phyloP scores from a whole-genome alignment of 805 yeast genomes.

The Priceomyces castillae region DNA sequence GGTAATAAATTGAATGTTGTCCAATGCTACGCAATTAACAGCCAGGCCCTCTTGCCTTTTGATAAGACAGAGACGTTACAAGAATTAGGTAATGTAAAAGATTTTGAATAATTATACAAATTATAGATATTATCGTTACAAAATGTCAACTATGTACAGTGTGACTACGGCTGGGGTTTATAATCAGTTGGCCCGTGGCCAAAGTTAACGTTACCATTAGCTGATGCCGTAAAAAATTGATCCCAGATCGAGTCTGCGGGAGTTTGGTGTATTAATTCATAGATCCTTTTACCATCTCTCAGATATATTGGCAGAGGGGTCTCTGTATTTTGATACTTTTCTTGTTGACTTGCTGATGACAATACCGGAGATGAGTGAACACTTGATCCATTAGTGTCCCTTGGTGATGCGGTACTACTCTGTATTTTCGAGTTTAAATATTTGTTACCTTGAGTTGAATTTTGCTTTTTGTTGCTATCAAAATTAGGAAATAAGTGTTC shows the following conservation, averaged over 20 bases:
- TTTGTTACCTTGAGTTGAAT: constrained; percentile 3
- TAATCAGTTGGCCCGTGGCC: constrained; percentile 1
- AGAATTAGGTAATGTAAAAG: constrained; percentile 13
- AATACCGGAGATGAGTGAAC: constrained; percentile 15
- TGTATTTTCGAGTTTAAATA: not conserved
- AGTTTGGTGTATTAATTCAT: constrained; percentile 60
- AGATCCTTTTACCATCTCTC: constrained; percentile 54
- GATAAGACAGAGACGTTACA: constrained; percentile 14
- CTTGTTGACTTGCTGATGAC: constrained; percentile 4
- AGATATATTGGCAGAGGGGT: constrained; percentile 17
- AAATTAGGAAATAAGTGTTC: constrained; percentile 30
- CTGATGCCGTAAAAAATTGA: constrained; percentile 46
- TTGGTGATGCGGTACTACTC: constrained; percentile 8
- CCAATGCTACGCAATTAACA: constrained; percentile 19
- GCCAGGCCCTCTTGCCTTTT: constrained; percentile 7
- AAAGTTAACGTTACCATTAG: constrained; percentile 1
- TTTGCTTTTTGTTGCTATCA: constrained; percentile 7
- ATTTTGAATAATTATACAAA: constrained; percentile 6
- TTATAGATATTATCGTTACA: no score
- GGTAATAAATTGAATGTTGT: constrained; percentile 23
- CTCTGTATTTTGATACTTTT: not conserved
- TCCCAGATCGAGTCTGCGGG: constrained; percentile 71
- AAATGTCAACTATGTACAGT: no score
- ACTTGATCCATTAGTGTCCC: constrained; percentile 12
- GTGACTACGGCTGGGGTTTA: not conserved